Conservation (phyloP, 2,329 filamentous ascomycete species). For the Peltaster fructicola region DNA sequence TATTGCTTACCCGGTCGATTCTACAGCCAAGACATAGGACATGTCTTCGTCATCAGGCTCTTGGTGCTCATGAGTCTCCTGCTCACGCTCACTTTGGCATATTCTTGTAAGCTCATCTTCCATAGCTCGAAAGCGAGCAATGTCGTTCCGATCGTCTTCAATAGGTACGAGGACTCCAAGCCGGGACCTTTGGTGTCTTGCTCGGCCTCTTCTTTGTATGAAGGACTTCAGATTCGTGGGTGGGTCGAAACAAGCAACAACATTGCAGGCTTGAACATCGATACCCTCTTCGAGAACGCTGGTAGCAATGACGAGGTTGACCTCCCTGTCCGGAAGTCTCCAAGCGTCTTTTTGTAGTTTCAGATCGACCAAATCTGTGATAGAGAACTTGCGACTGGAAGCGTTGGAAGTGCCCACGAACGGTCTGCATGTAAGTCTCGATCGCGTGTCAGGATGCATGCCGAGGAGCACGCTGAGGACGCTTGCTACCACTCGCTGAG, state of each 20-base stretch:
- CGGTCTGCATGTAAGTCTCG: conserved; percentile 23
- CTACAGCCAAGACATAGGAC: conserved; percentile 22
- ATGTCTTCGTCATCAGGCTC: conserved; percentile 25
- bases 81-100: conserved; percentile 46
- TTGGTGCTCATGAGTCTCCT: conserved; percentile 14
- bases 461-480: conserved; percentile 13
- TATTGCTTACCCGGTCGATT: conserved; percentile 25
- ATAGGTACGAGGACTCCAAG: conserved; percentile 33
- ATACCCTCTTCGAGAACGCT: conserved; percentile 41
- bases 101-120: conserved; percentile 51
- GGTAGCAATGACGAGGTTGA: conserved; percentile 36
- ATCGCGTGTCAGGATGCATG: conserved; percentile 10
- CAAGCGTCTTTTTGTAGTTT: conserved; percentile 31
- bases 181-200: conserved; percentile 36
- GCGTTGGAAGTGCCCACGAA: conserved; percentile 33
- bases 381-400: conserved; percentile 23
- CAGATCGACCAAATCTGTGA: conserved; percentile 30
- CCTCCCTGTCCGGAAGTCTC: conserved; percentile 30
- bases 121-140: conserved; percentile 41
- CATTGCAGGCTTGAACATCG: conserved; percentile 39
- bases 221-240: conserved; percentile 44
- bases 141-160: conserved; percentile 14
- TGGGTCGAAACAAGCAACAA: conserved; percentile 44
- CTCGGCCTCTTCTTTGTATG: conserved; percentile 44
- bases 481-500: conserved; percentile 24